Base-by-base conservation (phyloP, 192 early-diverging fungal genomes). In the Coemansia sp. region DNA sequence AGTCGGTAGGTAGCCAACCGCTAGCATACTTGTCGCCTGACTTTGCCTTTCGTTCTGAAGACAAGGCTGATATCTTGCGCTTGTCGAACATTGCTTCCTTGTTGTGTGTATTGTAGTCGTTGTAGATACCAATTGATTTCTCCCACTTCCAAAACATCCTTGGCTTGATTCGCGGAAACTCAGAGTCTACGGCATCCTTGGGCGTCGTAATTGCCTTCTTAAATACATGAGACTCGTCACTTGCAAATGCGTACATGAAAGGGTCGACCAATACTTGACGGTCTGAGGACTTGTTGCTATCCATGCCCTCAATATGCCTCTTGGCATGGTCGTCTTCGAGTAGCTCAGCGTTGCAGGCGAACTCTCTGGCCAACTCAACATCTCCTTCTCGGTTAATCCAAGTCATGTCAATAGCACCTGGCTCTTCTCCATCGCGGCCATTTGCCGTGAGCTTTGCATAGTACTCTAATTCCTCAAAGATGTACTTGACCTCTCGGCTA, bases 341-440 rank as follows among this genome's bases (percentile, higher is more conserved):
- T 9, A 68, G 23, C 19, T 17, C n/a, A 7, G 66, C 57, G 9
- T 60, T 32, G 9, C 40, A n/a, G 21, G 26, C 39, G 10, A 61
- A 16, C 23, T 59, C 57, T 4, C 14, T 6, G 14, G 53, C 39
- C 30, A 67, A 14, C 11, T 17, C 21, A 7, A n/a, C 53, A n/a
- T 61, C 57, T 4, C 5, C 7, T 14, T 32, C 32, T 46, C 57
- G 35, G 10, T 26, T 68, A 13, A 55, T 55, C 65, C 65, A 66
- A 35, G 52, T 16, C 65, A 39, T 44, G 44, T 68, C 66, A 40
- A 60, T 43, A 11, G 38, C 66, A 10, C 57, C 35, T 7, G 35
- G 57, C 17, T 59, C 57, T 37, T 59, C 35, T 37, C 57, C 57
- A 17, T 37, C 2, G 9, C 30, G 17, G 3, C 32, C 33, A 35